Conservation (phyloP, 805 yeast genomes). For the Teunomyces pallodes region DNA sequence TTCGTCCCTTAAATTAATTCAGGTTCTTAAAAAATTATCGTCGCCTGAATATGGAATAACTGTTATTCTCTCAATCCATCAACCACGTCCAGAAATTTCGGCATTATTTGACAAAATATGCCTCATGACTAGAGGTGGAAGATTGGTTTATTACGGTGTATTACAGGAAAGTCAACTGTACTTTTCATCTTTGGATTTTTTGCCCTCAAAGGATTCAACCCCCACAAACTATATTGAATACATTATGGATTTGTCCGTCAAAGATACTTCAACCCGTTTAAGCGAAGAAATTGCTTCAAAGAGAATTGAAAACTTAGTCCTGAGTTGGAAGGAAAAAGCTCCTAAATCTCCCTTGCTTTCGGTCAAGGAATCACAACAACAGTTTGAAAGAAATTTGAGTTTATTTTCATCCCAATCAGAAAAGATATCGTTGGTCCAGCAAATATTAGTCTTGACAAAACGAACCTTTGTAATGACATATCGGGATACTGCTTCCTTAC, state of each 20-base stretch:
- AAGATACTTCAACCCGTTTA: constrained; percentile 11
- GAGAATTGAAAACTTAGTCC: constrained; percentile 10
- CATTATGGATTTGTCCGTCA: constrained; percentile 13
- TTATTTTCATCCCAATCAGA: constrained; percentile 13
- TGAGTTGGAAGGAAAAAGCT: constrained; percentile 7
- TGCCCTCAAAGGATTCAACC: constrained; percentile 1
- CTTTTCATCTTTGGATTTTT: constrained; percentile 9
- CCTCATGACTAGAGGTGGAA: constrained; percentile 23
- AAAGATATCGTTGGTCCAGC: constrained; percentile 17
- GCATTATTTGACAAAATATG: constrained; percentile 23
- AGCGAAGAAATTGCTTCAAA: constrained; percentile 7
- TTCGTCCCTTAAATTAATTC: constrained; percentile 20
- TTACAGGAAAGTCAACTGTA: constrained; percentile 14
- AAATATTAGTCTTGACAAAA: constrained; percentile 16
- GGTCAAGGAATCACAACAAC: constrained; percentile 10
- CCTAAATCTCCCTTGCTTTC: neutral
- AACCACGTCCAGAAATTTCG: constrained; percentile 23
- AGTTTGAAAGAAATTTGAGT: neutral
- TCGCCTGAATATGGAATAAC: constrained; percentile 24
- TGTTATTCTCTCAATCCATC: constrained; percentile 23
- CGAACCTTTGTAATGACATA: constrained; percentile 18
- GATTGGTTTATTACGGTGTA: constrained; percentile 21
- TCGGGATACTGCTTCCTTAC: constrained; percentile 17
- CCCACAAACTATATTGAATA: constrained; percentile 8
- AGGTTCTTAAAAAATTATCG: constrained; percentile 18